A percentile compares a stretch with the other conserved stretches of the same genome.
phyloP scores from a whole-genome alignment of 306 rosid species.

The Oxytropis ochrocephala region DNA sequence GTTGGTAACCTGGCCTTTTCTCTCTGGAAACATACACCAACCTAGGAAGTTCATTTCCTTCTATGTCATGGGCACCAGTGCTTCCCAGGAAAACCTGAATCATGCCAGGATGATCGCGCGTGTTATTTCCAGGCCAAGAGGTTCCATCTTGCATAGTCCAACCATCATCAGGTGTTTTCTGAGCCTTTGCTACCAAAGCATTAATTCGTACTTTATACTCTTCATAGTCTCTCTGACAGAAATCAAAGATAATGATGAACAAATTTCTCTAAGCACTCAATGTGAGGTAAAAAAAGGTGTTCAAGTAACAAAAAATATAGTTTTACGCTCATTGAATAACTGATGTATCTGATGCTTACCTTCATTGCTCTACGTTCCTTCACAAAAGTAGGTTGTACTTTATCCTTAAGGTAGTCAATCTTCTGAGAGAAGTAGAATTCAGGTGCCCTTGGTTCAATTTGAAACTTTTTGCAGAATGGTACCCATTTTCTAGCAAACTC shows the following conservation, averaged over 20 bases:
- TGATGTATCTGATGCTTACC: constrained; percentile 53
- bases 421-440: constrained; percentile 97
- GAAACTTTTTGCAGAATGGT: constrained; percentile 83
- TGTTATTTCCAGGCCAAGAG: constrained; percentile 93
- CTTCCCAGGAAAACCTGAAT: constrained; percentile 99
- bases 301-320: too few relatives aligned
- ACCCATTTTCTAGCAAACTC: constrained; percentile 95
- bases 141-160: constrained; percentile 99
- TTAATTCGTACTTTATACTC: constrained; percentile 86
- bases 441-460: constrained; percentile 93
- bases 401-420: constrained; percentile 91
- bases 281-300: too few relatives aligned
- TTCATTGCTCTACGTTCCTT: constrained; percentile 99
- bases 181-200: constrained; percentile 96
- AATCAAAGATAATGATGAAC: not conserved
- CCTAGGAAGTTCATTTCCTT: constrained; percentile 86
- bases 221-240: constrained; percentile 81
- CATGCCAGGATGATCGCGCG: constrained; percentile 99
- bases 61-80: constrained; percentile 79
- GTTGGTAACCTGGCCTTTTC: constrained; percentile 94
- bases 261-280: not conserved
- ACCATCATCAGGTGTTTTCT: constrained; percentile 96
- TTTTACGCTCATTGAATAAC: too few relatives aligned
- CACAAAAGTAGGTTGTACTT: constrained; percentile 94
- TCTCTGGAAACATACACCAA: constrained; percentile 97